phyloP scores from a whole-genome alignment of 352 stramenopile genomes.

The Phytophthora palmivora region DNA sequence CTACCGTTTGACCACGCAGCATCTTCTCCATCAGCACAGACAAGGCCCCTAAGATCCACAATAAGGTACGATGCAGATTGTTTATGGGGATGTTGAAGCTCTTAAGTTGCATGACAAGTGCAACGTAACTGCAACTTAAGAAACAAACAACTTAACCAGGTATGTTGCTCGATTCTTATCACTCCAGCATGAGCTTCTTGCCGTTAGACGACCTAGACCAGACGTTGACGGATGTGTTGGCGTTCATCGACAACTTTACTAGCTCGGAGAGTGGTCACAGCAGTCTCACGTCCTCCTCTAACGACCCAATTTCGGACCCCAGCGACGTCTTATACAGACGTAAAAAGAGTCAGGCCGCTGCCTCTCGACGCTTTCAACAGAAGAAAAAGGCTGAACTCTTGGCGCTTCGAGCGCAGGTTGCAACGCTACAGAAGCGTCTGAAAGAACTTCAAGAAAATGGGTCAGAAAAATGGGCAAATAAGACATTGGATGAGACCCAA shows the following conservation, averaged over 20 bases:
- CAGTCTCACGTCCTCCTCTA: neutral
- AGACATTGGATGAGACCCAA: conserved; percentile 13
- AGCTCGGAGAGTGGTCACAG: conserved; percentile 1
- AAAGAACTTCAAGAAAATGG: conserved; percentile 9
- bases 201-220: conserved; percentile 22
- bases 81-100: too few relatives aligned
- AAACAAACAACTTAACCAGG: neutral
- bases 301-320: neutral
- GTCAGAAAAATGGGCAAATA: neutral
- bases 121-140: too few relatives aligned
- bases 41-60: too few relatives aligned
- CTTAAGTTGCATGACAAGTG: too few relatives aligned
- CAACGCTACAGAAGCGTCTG: conserved; percentile 8
- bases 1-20: too few relatives aligned
- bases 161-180: neutral
- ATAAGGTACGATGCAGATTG: too few relatives aligned
- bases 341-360: conserved; percentile 21
- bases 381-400: conserved; percentile 29
- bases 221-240: too few relatives aligned
- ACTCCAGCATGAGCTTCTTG: conserved; percentile 22
- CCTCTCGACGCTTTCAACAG: conserved; percentile 28
- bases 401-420: conserved; percentile 11
- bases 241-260: conserved; percentile 26
- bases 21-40: too few relatives aligned
- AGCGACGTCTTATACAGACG: neutral